Percentiles rank a stretch among this genome's conserved stretches.
These are phyloP conservation scores for Curvularia sp. DNA, from an alignment of 2,329 filamentous ascomycete species.

Conservation along the genomic window DNA sequence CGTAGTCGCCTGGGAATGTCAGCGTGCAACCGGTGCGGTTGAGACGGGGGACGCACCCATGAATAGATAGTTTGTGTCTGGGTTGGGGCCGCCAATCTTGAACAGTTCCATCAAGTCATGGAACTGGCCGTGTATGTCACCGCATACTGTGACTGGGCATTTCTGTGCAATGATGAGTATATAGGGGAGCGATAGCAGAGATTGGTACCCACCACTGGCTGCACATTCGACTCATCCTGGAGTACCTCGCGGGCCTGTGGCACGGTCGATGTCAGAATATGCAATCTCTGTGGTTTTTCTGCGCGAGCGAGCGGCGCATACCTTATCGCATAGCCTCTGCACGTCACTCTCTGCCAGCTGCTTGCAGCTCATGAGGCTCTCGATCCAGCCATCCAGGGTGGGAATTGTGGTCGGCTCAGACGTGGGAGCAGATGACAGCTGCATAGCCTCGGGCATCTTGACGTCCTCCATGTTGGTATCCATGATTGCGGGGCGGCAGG, in stretches of 20 bases:
- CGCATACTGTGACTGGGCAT: slow-evolving; percentile 98
- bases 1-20: slow-evolving; percentile 80
- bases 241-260: slow-evolving; percentile 88
- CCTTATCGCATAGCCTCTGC: slow-evolving; percentile 96
- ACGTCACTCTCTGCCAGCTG: slow-evolving; percentile 95
- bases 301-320: slow-evolving; percentile 49
- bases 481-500: slow-evolving; percentile 64
- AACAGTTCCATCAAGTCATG: slow-evolving; percentile 99
- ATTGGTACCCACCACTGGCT: slow-evolving; percentile 80
- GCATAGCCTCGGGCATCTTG: slow-evolving; percentile 79
- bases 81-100: slow-evolving; percentile 97
- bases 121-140: slow-evolving; percentile 99
- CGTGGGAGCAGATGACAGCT: slow-evolving; percentile 70
- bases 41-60: slow-evolving; percentile 70
- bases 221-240: slow-evolving; percentile 97
- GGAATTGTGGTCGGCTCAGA: slow-evolving; percentile 89
- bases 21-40: slow-evolving; percentile 16
- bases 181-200: background rate
- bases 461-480: slow-evolving; percentile 99
- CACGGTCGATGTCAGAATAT: slow-evolving; percentile 24
- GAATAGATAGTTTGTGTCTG: slow-evolving; percentile 99
- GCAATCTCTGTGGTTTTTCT: background rate
- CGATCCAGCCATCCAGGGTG: slow-evolving; percentile 97
- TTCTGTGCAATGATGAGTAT: slow-evolving; percentile 60
- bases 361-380: slow-evolving; percentile 98